phyloP scores from a whole-genome alignment of 1,139 yeast genomes.

The Meyerozyma smithsonii region DNA sequence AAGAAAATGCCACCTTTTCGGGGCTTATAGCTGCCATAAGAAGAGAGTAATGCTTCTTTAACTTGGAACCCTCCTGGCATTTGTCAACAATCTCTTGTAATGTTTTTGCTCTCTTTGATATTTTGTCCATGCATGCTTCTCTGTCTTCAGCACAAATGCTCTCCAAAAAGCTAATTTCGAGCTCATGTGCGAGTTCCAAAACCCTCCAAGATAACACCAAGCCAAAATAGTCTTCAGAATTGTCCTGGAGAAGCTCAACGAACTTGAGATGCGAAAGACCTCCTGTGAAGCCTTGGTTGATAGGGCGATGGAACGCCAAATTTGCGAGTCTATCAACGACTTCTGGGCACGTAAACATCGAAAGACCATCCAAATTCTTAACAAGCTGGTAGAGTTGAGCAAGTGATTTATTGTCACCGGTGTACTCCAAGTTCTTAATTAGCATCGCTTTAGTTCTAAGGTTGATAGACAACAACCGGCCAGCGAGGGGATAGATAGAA shows the following conservation, averaged over 20 bases:
- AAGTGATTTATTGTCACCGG: constrained; percentile 23
- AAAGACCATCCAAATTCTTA: constrained; percentile 29
- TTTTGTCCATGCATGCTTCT: constrained; percentile 12
- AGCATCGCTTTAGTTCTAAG: constrained; percentile 26
- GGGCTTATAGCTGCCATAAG: constrained; percentile 30
- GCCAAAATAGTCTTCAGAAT: constrained; percentile 20
- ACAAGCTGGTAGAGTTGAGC: constrained; percentile 23
- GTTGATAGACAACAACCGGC: constrained; percentile 20
- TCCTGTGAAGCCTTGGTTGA: constrained; percentile 22
- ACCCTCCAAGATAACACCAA: constrained; percentile 35
- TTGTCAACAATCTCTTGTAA: constrained; percentile 12
- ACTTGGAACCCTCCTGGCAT: constrained; percentile 8
- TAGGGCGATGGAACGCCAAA: constrained; percentile 17
- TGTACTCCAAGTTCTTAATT: constrained; percentile 28
- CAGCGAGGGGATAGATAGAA: constrained; percentile 17
- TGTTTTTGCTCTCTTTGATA: constrained; percentile 19
- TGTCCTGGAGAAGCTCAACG: constrained; percentile 24
- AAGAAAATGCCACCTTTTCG: constrained; percentile 16
- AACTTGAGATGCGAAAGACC: constrained; percentile 29
- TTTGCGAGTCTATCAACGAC: constrained; percentile 27
- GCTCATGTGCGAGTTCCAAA: constrained; percentile 30
- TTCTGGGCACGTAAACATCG: constrained; percentile 25
- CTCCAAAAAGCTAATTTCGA: constrained; percentile 27
- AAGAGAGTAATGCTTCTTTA: constrained; percentile 20
- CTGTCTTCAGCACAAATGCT: constrained; percentile 11